Conservation (phyloP, 495 filamentous ascomycete species). For the Penicillium silybi region DNA sequence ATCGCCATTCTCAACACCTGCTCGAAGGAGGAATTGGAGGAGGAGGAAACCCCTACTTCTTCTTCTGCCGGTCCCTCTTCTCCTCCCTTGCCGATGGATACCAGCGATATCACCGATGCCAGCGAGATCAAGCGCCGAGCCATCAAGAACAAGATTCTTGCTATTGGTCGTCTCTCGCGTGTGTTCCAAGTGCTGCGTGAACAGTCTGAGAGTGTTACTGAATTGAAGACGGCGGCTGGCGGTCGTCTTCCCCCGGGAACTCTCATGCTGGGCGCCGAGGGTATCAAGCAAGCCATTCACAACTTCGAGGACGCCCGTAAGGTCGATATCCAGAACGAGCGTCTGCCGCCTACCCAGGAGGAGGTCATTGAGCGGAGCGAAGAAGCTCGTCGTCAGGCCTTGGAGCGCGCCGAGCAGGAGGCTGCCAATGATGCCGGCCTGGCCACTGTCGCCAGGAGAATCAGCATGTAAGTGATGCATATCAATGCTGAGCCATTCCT, state of each 20-base stretch:
- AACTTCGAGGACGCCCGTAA: constrained; percentile 97
- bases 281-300: constrained; percentile 98
- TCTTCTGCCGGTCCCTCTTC: constrained; percentile 60
- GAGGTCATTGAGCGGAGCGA: constrained; percentile 78
- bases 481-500: background rate
- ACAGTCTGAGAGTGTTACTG: constrained; percentile 93
- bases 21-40: constrained; percentile 91
- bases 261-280: constrained; percentile 95
- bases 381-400: constrained; percentile 71
- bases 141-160: constrained; percentile 99
- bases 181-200: constrained; percentile 98
- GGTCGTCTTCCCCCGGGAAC: constrained; percentile 92
- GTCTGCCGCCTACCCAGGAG: constrained; percentile 85
- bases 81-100: constrained; percentile 65
- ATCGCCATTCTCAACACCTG: constrained; percentile 97
- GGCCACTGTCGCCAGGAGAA: constrained; percentile 76
- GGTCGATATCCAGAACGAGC: constrained; percentile 96
- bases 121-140: constrained; percentile 89
- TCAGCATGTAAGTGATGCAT: constrained; percentile 80
- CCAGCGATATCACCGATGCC: constrained; percentile 64
- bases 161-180: constrained; percentile 92
- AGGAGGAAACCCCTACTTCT: constrained; percentile 72
- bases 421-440: constrained; percentile 88
- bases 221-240: constrained; percentile 94
- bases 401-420: constrained; percentile 78